These are phyloP conservation scores for Dryas alaskensis DNA, from an alignment of 306 rosid species.

Conservation along the genomic window DNA sequence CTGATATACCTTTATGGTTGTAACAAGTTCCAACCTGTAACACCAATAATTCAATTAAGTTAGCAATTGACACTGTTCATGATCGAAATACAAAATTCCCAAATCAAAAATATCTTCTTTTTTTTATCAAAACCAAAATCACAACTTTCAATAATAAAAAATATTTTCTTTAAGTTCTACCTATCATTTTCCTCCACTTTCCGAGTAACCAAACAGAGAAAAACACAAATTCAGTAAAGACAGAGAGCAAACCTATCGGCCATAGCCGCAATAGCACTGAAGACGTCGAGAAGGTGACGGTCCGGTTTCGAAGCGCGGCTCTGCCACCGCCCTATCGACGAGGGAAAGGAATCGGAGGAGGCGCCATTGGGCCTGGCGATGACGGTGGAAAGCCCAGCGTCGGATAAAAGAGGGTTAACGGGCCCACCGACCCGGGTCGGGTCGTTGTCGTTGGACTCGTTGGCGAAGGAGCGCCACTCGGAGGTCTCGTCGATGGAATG, in stretches of 20 bases:
- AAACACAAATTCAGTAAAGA: not conserved
- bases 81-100: not conserved
- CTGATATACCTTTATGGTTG: conserved; percentile 3
- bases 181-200: not conserved
- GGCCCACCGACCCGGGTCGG: conserved; percentile 78
- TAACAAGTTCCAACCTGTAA: conserved; percentile 8
- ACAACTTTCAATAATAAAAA: not conserved
- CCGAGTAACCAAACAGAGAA: conserved; percentile 1
- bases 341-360: conserved; percentile 45
- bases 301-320: conserved; percentile 58
- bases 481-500: conserved; percentile 66
- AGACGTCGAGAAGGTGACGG: conserved; percentile 29
- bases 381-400: conserved; percentile 64
- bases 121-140: not conserved
- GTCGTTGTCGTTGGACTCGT: conserved; percentile 65
- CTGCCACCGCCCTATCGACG: conserved; percentile 67
- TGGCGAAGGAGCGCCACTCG: conserved; percentile 66
- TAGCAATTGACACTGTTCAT: not conserved
- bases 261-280: conserved; percentile 67
- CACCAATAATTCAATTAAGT: not conserved
- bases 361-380: conserved; percentile 59
- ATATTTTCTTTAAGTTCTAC: not conserved
- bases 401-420: conserved; percentile 51
- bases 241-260: conserved; percentile 50
- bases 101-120: not conserved